A percentile compares a stretch with the other conserved stretches of the same genome.
Conservation (phyloP, 768 basidiomycete genomes). For the Sarcomyxa edulis region DNA sequence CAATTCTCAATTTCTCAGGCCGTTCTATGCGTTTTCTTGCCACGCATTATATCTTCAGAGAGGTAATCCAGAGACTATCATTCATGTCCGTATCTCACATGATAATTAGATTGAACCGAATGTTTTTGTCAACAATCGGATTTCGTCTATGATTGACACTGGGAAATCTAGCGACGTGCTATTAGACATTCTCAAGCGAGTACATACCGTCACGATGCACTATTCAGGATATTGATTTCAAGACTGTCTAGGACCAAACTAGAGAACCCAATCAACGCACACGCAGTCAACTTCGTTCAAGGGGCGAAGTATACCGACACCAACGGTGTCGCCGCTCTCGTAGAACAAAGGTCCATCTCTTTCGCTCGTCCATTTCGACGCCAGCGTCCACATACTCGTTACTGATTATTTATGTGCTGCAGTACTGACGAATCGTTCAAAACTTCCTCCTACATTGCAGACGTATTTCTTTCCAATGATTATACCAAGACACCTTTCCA, state of each 20-base stretch:
- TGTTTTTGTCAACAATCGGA: slow-evolving; percentile 30
- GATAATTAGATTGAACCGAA: no score
- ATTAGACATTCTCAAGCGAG: slow-evolving; percentile 16
- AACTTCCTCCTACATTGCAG: slow-evolving; percentile 13
- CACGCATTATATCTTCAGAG: slow-evolving; percentile 29
- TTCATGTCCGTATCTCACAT: no score
- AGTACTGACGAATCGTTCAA: slow-evolving; percentile 17
- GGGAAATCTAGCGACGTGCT: slow-evolving; percentile 20
- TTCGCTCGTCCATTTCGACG: no score
- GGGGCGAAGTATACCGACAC: slow-evolving; percentile 21
- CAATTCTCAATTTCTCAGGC: no score
- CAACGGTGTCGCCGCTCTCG: slow-evolving; percentile 12
- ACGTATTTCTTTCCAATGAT: slow-evolving; percentile 8
- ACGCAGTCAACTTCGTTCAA: slow-evolving; percentile 24
- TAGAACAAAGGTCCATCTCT: slow-evolving; percentile 21
- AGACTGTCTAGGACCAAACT: slow-evolving; percentile 10
- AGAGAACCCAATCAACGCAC: slow-evolving; percentile 25
- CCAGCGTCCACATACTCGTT: no score
- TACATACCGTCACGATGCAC: background rate
- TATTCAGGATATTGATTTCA: background rate
- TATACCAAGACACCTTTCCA: slow-evolving; percentile 3
- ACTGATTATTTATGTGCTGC: no score
- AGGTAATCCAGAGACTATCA: slow-evolving; percentile 15
- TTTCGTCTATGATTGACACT: slow-evolving; percentile 25
- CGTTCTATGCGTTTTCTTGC: slow-evolving; percentile 29